Evolutionary conservation across 352 stramenopile genomes (phyloP).

Genomic region (Globisporangium middletonii): DNA sequence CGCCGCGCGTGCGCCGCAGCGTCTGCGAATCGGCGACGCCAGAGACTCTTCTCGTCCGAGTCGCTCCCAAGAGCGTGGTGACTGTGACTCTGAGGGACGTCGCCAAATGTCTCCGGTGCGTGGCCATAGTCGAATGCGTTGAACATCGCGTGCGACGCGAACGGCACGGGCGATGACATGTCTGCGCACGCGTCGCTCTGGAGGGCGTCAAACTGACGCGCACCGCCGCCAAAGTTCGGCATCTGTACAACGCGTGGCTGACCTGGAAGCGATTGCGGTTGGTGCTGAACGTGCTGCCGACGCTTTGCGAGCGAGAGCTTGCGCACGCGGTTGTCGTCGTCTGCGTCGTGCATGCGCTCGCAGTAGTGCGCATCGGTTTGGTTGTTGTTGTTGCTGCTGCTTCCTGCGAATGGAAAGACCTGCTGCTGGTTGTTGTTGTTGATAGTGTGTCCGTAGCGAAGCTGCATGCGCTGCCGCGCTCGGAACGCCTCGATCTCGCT

Average conservation of each 20-base stretch:
- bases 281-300: conserved; percentile 1
- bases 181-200: conserved; percentile 13
- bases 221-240: conserved; percentile 3
- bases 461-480: conserved; percentile 27
- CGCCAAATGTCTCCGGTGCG: conserved; percentile 32
- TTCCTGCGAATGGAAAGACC: conserved; percentile 8
- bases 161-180: conserved; percentile 18
- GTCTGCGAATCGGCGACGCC: conserved; percentile 25
- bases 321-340: conserved; percentile 28
- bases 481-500: conserved; percentile 39
- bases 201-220: conserved; percentile 15
- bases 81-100: neutral
- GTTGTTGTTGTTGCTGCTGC: conserved; percentile 8
- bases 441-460: conserved; percentile 10
- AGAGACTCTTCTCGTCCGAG: conserved; percentile 19
- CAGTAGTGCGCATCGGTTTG: conserved; percentile 14
- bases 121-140: conserved; percentile 45
- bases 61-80: conserved; percentile 1
- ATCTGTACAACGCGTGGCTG: conserved; percentile 1
- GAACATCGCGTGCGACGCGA: conserved; percentile 13
- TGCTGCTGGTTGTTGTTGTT: conserved; percentile 12
- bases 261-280: neutral
- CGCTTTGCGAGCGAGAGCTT: conserved; percentile 32
- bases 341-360: conserved; percentile 12
- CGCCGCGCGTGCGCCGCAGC: conserved; percentile 6